phyloP scores from a whole-genome alignment of 2,329 filamentous ascomycete species.

The Epichloe gansuensis region DNA sequence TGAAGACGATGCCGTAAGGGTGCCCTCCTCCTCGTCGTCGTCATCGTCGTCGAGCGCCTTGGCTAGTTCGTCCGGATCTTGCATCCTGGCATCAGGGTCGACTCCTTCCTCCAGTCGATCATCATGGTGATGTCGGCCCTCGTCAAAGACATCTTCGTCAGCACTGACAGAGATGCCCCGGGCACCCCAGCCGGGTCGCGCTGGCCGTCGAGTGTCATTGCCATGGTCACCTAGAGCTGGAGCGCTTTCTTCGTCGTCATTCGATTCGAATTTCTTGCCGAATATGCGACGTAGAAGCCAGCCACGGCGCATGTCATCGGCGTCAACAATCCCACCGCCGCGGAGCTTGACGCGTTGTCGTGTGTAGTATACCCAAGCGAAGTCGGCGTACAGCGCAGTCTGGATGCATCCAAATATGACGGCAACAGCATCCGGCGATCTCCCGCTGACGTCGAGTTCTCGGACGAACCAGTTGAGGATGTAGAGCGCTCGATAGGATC shows the following conservation, averaged over 20 bases:
- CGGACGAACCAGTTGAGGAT: slow-evolving; percentile 82
- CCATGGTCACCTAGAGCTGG: slow-evolving; percentile 30
- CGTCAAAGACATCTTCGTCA: slow-evolving; percentile 44
- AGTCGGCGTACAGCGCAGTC: slow-evolving; percentile 82
- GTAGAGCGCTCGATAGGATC: slow-evolving; percentile 79
- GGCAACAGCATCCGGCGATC: slow-evolving; percentile 54
- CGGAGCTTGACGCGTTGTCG: slow-evolving; percentile 89
- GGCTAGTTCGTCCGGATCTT: slow-evolving; percentile 52
- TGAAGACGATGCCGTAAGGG: slow-evolving; percentile 11
- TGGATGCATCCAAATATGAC: slow-evolving; percentile 82
- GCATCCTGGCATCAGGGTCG: slow-evolving; percentile 53
- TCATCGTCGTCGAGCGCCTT: slow-evolving; percentile 42
- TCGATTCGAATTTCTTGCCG: slow-evolving; percentile 41
- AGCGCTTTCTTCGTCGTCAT: slow-evolving; percentile 48
- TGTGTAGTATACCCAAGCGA: slow-evolving; percentile 93
- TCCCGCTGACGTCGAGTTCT: slow-evolving; percentile 43
- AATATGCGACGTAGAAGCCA: slow-evolving; percentile 75
- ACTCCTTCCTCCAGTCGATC: slow-evolving; percentile 31
- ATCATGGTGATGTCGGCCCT: slow-evolving; percentile 34
- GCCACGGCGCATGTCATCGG: slow-evolving; percentile 72
- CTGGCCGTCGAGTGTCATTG: slow-evolving; percentile 15
- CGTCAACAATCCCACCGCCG: slow-evolving; percentile 74
- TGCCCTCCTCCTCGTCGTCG: slow-evolving; percentile 27
- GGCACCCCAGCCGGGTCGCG: slow-evolving; percentile 46
- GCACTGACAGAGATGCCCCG: slow-evolving; percentile 55